These are phyloP conservation scores for Apiospora aurea DNA, from an alignment of 2,329 filamentous ascomycete species.

Conservation along the genomic window DNA sequence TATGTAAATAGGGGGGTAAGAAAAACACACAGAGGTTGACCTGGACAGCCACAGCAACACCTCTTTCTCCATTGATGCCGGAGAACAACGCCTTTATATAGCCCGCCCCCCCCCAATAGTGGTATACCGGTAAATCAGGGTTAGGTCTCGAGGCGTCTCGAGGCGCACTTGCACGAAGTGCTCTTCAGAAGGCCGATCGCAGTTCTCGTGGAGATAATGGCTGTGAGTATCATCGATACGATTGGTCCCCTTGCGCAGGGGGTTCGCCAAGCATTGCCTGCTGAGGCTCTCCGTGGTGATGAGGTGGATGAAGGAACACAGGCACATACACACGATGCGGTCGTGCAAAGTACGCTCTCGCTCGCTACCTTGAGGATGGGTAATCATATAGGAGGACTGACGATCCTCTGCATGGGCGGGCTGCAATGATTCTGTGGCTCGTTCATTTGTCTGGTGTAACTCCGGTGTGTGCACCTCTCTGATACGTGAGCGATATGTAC, in stretches of 20 bases:
- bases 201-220: conserved; percentile 5
- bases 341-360: conserved; percentile 17
- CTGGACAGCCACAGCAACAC: neutral
- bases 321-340: conserved; percentile 4
- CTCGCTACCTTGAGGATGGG: neutral
- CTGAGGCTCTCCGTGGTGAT: conserved; percentile 11
- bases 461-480: conserved; percentile 13
- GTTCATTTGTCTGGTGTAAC: conserved; percentile 19
- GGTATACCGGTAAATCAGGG: neutral
- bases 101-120: neutral
- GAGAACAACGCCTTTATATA: conserved; percentile 4
- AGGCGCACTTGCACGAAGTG: conserved; percentile 10
- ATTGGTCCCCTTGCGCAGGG: conserved; percentile 11
- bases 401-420: conserved; percentile 11
- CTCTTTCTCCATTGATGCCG: neutral
- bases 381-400: conserved; percentile 9
- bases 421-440: conserved; percentile 1
- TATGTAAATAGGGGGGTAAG: neutral
- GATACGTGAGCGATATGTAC: conserved; percentile 15
- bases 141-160: conserved; percentile 10
- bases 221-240: neutral
- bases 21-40: neutral
- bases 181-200: conserved; percentile 12
- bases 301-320: neutral
- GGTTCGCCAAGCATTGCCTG: conserved; percentile 15